These are phyloP conservation scores for Gymnopus androsaceus DNA, from an alignment of 1,284 basidiomycete species.

Conservation along the genomic window DNA sequence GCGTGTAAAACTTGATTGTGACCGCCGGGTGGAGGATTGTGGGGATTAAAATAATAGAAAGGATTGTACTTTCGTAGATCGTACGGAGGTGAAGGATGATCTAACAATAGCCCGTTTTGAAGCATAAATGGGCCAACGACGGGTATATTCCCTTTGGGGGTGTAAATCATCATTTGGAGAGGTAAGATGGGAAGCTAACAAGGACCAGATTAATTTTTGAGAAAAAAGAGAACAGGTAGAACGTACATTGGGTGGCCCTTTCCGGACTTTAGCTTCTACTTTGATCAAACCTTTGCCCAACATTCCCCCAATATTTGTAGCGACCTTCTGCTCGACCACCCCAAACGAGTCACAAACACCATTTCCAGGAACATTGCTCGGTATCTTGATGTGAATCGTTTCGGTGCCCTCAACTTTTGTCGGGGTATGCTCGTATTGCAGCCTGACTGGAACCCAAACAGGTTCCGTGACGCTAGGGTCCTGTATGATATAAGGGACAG, in stretches of 20 bases:
- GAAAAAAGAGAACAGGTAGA: slow-evolving; percentile 7
- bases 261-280: slow-evolving; percentile 78
- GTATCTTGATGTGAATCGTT: slow-evolving; percentile 81
- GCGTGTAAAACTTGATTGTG: slow-evolving; percentile 47
- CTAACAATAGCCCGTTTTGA: slow-evolving; percentile 69
- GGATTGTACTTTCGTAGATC: slow-evolving; percentile 60
- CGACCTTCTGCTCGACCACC: slow-evolving; percentile 83
- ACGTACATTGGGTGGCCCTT: slow-evolving; percentile 62
- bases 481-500: slow-evolving; percentile 68
- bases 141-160: slow-evolving; percentile 86
- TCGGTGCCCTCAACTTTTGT: slow-evolving; percentile 62
- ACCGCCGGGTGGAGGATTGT: slow-evolving; percentile 78
- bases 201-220: slow-evolving; percentile 19
- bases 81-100: slow-evolving; percentile 71
- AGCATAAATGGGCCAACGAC: slow-evolving; percentile 79
- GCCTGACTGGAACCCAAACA: slow-evolving; percentile 76
- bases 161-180: slow-evolving; percentile 87
- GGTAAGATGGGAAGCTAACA: slow-evolving; percentile 76
- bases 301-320: slow-evolving; percentile 77
- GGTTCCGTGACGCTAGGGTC: slow-evolving; percentile 43
- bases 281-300: slow-evolving; percentile 81
- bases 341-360: slow-evolving; percentile 71
- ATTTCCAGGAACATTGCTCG: slow-evolving; percentile 54
- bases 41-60: slow-evolving; percentile 86
- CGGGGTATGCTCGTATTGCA: slow-evolving; percentile 69